Conservation (phyloP, 1,139 yeast genomes). For the Torulaspora pretoriensis region DNA sequence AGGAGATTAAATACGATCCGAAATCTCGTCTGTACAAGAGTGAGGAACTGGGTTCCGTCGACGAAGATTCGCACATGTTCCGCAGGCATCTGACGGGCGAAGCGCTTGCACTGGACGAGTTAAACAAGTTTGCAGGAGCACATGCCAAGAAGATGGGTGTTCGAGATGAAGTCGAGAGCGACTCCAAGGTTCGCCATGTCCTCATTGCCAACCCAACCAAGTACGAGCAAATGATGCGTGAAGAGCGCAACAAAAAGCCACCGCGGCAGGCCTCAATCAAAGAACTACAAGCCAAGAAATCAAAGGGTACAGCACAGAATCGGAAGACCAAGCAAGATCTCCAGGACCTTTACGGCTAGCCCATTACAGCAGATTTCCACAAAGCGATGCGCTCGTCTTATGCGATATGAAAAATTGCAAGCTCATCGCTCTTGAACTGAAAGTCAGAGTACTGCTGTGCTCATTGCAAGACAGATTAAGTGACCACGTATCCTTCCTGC, state of each 20-base stretch:
- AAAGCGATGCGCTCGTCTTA: not conserved
- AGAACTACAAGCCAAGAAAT: slow-evolving; percentile 22
- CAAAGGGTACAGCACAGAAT: slow-evolving; percentile 25
- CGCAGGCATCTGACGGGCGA: slow-evolving; percentile 36
- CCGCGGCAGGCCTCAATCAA: slow-evolving; percentile 9
- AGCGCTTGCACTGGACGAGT: slow-evolving; percentile 28
- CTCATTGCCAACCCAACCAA: slow-evolving; percentile 37
- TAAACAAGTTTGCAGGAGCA: slow-evolving; percentile 27
- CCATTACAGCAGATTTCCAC: not conserved
- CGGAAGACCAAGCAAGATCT: slow-evolving; percentile 20
- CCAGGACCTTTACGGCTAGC: slow-evolving; percentile 26
- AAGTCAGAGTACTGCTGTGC: slow-evolving; percentile 6
- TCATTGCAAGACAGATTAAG: not conserved
- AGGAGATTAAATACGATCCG: slow-evolving; percentile 34
- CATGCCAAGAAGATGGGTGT: slow-evolving; percentile 28
- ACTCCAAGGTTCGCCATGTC: slow-evolving; percentile 30
- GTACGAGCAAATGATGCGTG: slow-evolving; percentile 25
- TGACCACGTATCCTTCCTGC: not conserved
- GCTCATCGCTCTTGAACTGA: slow-evolving; percentile 6
- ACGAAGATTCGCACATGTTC: slow-evolving; percentile 35
- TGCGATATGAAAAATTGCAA: slow-evolving; percentile 7
- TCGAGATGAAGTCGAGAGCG: slow-evolving; percentile 27
- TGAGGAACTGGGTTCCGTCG: slow-evolving; percentile 31
- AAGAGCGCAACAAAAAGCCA: not conserved
- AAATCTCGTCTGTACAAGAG: slow-evolving; percentile 36